Conservation (phyloP, 306 rosid species). For the Astragalus membranaceus region DNA sequence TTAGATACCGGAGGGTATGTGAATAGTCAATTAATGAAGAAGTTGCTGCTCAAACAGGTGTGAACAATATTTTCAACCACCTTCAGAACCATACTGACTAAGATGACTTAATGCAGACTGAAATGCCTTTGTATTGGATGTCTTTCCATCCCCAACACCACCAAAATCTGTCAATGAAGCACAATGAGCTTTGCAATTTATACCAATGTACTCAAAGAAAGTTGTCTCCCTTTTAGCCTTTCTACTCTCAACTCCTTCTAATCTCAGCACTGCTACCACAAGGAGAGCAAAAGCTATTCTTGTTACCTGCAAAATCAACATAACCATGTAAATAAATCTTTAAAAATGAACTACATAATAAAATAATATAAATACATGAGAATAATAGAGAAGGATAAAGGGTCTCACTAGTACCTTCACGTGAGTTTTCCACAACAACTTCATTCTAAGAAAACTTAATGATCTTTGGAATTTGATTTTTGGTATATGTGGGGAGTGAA, state of each 20-base stretch:
- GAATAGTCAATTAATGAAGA: no score
- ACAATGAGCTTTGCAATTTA: conserved; percentile 61
- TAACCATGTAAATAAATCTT: conserved; percentile 3
- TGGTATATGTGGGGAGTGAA: conserved; percentile 7
- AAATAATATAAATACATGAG: not conserved
- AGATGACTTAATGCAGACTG: conserved; percentile 48
- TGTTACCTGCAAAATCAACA: conserved; percentile 20
- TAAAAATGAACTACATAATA: not conserved
- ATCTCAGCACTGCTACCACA: conserved; percentile 26
- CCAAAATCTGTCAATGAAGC: conserved; percentile 78
- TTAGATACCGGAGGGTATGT: no score
- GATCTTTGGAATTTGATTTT: not conserved
- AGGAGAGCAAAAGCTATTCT: not conserved
- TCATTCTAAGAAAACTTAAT: conserved; percentile 20
- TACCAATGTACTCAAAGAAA: conserved; percentile 55
- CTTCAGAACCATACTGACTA: conserved; percentile 52
- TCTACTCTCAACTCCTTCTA: conserved; percentile 45
- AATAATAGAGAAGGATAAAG: conserved; percentile 5
- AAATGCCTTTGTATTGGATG: conserved; percentile 77
- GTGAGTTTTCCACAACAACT: conserved; percentile 23
- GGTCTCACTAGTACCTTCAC: conserved; percentile 18
- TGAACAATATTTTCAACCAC: no score
- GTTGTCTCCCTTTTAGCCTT: conserved; percentile 15
- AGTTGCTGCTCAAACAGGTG: no score
- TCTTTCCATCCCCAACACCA: conserved; percentile 76